Conservation (phyloP, 192 early-diverging fungal species). For the Diversispora eburnea region DNA sequence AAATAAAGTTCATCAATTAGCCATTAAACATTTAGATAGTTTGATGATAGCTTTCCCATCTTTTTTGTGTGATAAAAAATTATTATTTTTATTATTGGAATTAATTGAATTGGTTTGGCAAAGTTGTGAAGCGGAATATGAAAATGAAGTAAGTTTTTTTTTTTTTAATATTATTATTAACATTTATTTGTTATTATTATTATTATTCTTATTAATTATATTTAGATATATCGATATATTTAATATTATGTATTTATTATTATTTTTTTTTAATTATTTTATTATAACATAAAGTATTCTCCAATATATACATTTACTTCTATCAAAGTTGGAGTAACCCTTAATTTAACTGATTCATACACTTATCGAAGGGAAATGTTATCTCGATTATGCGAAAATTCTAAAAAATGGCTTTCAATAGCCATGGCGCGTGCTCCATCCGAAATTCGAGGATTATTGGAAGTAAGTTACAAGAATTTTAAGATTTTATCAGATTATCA, state of each 20-base stretch:
- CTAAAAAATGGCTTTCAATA: constrained; percentile 64
- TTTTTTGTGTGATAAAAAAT: constrained; percentile 70
- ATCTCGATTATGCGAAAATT: constrained; percentile 53
- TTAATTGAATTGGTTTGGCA: constrained; percentile 77
- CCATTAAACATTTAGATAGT: constrained; percentile 57
- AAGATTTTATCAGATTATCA: background rate
- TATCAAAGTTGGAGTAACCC: constrained; percentile 53
- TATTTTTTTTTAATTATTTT: background rate
- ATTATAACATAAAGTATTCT: constrained; percentile 43
- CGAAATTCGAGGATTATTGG: constrained; percentile 59
- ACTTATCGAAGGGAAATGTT: constrained; percentile 67
- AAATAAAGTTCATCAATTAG: constrained; percentile 62
- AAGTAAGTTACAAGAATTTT: background rate
- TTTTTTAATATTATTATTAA: constrained; percentile 2
- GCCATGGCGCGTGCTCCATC: constrained; percentile 60
- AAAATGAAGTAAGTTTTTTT: constrained; percentile 57
- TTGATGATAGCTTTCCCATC: constrained; percentile 67
- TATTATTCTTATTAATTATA: constrained; percentile 13
- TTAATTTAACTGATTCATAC: constrained; percentile 71
- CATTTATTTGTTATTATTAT: background rate
- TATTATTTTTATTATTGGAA: constrained; percentile 75
- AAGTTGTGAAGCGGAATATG: constrained; percentile 71
- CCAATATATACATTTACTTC: constrained; percentile 71
- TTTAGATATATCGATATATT: background rate
- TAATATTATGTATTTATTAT: background rate